These are phyloP conservation scores for Akanthomyces uredinophilus DNA, from an alignment of 2,329 filamentous ascomycete genomes.

Conservation along the genomic window DNA sequence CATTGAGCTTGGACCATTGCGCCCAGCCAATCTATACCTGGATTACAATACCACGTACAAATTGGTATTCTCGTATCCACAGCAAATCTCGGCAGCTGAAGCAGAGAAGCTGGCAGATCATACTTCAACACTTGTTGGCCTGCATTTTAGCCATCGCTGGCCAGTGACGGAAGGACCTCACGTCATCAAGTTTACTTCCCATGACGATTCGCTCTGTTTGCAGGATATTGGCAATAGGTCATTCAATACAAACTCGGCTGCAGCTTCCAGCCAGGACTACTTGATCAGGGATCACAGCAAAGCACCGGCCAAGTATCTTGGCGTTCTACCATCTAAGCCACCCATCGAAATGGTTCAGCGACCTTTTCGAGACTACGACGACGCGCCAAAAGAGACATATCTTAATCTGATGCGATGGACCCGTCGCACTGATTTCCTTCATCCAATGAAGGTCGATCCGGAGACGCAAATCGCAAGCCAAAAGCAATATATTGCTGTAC, in stretches of 20 bases:
- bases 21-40: constrained; percentile 36
- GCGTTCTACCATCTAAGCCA: constrained; percentile 41
- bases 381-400: constrained; percentile 44
- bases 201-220: constrained; percentile 22
- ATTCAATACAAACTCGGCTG: constrained; percentile 25
- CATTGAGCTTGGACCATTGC: constrained; percentile 32
- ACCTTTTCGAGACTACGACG: constrained; percentile 31
- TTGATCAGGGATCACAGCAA: constrained; percentile 36
- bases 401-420: constrained; percentile 46
- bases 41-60: constrained; percentile 31
- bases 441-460: constrained; percentile 26
- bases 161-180: constrained; percentile 33
- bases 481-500: constrained; percentile 39
- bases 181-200: constrained; percentile 37
- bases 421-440: constrained; percentile 55
- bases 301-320: constrained; percentile 38
- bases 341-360: constrained; percentile 33
- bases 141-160: constrained; percentile 47
- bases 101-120: constrained; percentile 32
- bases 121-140: constrained; percentile 38
- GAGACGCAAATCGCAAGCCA: constrained; percentile 23
- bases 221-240: constrained; percentile 26
- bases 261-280: constrained; percentile 19
- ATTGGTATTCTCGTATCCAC: constrained; percentile 21
- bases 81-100: constrained; percentile 19